Percentiles rank a stretch among this genome's conserved stretches.
Evolutionary conservation across 805 yeast species (phyloP).

Genomic region (Metschnikowia matae): DNA sequence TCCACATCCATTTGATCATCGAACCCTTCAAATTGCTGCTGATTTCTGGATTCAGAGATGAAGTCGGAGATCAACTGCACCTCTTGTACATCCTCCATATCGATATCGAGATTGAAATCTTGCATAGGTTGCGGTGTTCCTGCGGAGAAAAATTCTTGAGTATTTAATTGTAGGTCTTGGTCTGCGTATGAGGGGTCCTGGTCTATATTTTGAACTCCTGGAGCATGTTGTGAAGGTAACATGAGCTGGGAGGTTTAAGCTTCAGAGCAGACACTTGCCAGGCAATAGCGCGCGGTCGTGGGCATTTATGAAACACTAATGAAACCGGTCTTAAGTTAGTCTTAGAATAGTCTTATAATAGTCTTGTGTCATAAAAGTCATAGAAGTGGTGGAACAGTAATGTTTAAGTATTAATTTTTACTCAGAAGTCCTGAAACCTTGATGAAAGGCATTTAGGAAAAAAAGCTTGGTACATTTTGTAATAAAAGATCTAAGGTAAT

Average conservation of each 20-base stretch:
- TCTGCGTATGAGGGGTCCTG: background rate
- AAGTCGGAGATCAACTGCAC: slow-evolving; percentile 42
- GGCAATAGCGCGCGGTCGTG: no score
- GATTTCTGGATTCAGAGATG: slow-evolving; percentile 18
- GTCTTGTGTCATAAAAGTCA: no score
- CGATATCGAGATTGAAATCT: slow-evolving; percentile 15
- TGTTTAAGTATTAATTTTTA: no score
- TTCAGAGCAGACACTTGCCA: no score
- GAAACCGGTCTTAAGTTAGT: no score
- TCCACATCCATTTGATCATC: slow-evolving; percentile 18
- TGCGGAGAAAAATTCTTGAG: background rate
- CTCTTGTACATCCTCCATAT: slow-evolving; percentile 44
- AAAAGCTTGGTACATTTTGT: no score
- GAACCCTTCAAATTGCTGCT: background rate
- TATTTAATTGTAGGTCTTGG: background rate
- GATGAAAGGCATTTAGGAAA: no score
- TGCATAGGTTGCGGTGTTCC: background rate
- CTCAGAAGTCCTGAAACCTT: no score
- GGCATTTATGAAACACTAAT: background rate
- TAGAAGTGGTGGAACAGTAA: no score
- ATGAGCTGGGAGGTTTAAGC: background rate
- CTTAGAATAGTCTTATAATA: no score
- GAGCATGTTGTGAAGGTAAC: background rate
- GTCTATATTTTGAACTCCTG: background rate
- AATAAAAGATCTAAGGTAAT: no score